Base-by-base conservation (phyloP, 108 stramenopile species). In the Nannochloropsis granulata region DNA sequence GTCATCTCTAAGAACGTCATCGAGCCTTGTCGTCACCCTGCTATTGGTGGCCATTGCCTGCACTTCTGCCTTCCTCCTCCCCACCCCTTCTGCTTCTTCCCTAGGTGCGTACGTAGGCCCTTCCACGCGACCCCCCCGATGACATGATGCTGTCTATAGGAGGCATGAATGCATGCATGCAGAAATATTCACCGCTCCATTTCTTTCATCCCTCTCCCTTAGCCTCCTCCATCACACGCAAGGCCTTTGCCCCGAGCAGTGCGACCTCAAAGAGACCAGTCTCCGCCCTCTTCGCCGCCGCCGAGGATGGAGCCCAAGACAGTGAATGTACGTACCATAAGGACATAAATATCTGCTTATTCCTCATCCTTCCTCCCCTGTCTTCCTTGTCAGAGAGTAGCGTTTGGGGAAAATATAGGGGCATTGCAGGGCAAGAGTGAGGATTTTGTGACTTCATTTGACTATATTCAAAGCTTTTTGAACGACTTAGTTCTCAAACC, bases 371-470 rank as follows among this genome's bases (percentile, higher is more conserved):
- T 2, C 10, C 2, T 71, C 56, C n/a, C 56, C 56, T 71, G 56
- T 71, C 56, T 11, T 71, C 21, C 56, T 71, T 16, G 2, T 71
- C 21, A 34, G 34, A 34, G 34, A 34, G 34, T n/a, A n/a, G n/a
- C n/a, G n/a, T n/a, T n/a, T n/a, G n/a, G n/a, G n/a, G n/a, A n/a
- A n/a, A n/a, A n/a, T n/a, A n/a, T n/a, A n/a, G n/a, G n/a, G 34
- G 34, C 34, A 34, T 25, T 91, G 44, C 16, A 44, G 14, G 42
- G 43, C 25, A 85, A 89, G 79, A 45, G 81, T n/a, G 85, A 45
- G 25, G 45, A 43, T 34, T 91, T 91, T 43, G 90, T 87, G 0
- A 44, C 81, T 12, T 88, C 91, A 23, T 91, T 91, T 80, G 89
- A 91, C 82, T 46, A 86, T 23, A 78, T 88, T 0, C 89, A 90